A percentile compares a stretch with the other conserved stretches of the same genome.
These are phyloP conservation scores for Dactylellina leptospora DNA, from an alignment of 2,329 filamentous ascomycete species.

Conservation along the genomic window DNA sequence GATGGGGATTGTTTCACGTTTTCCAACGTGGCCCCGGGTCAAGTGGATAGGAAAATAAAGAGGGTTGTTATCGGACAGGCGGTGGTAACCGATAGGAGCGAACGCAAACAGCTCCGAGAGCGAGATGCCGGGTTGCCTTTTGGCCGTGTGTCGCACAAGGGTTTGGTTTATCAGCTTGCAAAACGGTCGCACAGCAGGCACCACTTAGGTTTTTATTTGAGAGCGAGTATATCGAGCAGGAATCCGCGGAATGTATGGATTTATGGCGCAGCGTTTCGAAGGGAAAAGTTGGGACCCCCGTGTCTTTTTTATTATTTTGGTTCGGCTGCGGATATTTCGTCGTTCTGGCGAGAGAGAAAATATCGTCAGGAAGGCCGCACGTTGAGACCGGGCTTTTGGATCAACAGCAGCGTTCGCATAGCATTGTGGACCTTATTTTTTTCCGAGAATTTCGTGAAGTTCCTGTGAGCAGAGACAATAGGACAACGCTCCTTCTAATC, in stretches of 20 bases:
- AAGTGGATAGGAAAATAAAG: neutral
- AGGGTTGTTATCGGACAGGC: constrained; percentile 1
- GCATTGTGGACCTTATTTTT: constrained; percentile 25
- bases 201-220: neutral
- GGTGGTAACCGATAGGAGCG: constrained; percentile 12
- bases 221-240: constrained; percentile 16
- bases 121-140: constrained; percentile 13
- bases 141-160: constrained; percentile 27
- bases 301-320: too few relatives aligned
- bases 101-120: constrained; percentile 1
- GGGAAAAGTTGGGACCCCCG: too few relatives aligned
- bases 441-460: constrained; percentile 13
- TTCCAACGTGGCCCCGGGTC: neutral
- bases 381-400: constrained; percentile 14
- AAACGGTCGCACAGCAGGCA: constrained; percentile 12
- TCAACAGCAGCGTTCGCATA: constrained; percentile 10
- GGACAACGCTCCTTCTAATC: constrained; percentile 3
- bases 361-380: constrained; percentile 24
- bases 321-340: too few relatives aligned
- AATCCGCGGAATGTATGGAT: too few relatives aligned
- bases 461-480: constrained; percentile 3
- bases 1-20: neutral
- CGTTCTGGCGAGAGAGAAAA: constrained; percentile 2
- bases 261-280: too few relatives aligned
- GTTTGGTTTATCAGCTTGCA: constrained; percentile 10